phyloP scores from a whole-genome alignment of 1,284 basidiomycete genomes.

The Trichosporon coremiiforme region DNA sequence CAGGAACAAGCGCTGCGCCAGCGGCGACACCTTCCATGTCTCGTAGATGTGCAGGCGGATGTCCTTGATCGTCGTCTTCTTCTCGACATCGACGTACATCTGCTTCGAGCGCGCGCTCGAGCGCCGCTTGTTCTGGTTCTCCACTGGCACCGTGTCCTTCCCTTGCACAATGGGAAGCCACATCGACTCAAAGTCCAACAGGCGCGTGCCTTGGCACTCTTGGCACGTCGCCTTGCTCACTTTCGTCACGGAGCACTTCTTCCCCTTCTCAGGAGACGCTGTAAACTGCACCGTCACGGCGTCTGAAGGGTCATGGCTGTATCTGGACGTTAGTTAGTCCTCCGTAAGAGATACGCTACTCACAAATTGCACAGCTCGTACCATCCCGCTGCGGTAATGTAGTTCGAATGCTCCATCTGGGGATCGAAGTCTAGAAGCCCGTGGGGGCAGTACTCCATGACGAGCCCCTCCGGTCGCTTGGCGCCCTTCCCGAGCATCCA shows the following conservation, averaged over 20 bases:
- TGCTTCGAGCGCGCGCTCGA: slow-evolving; percentile 10
- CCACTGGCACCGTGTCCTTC: slow-evolving; percentile 6
- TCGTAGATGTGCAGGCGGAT: slow-evolving; percentile 41
- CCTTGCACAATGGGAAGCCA: slow-evolving; percentile 30
- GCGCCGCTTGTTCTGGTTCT: slow-evolving; percentile 15
- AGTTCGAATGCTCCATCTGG: slow-evolving; percentile 30
- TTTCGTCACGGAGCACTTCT: slow-evolving; percentile 7
- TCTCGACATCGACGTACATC: slow-evolving; percentile 31
- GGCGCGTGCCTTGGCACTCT: slow-evolving; percentile 27
- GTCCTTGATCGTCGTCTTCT: slow-evolving; percentile 39
- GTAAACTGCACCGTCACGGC: slow-evolving; percentile 33
- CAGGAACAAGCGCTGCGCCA: slow-evolving; percentile 38
- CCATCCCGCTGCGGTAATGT: slow-evolving; percentile 39
- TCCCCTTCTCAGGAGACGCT: slow-evolving; percentile 11
- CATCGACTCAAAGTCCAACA: slow-evolving; percentile 32
- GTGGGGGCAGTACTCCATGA: slow-evolving; percentile 43
- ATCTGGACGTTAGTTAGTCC: slow-evolving; percentile 22
- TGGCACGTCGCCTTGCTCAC: slow-evolving; percentile 27
- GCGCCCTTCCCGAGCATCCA: slow-evolving; percentile 25
- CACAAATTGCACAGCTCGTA: slow-evolving; percentile 33
- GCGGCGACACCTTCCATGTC: slow-evolving; percentile 35
- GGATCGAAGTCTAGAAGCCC: slow-evolving; percentile 46
- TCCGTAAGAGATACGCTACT: slow-evolving; percentile 21
- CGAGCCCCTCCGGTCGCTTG: slow-evolving; percentile 25
- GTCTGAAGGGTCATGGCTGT: slow-evolving; percentile 30